Percentiles rank a stretch among this genome's conserved stretches.
Evolutionary conservation across 768 basidiomycete species (phyloP).

Genomic region (Trametes punicea): DNA sequence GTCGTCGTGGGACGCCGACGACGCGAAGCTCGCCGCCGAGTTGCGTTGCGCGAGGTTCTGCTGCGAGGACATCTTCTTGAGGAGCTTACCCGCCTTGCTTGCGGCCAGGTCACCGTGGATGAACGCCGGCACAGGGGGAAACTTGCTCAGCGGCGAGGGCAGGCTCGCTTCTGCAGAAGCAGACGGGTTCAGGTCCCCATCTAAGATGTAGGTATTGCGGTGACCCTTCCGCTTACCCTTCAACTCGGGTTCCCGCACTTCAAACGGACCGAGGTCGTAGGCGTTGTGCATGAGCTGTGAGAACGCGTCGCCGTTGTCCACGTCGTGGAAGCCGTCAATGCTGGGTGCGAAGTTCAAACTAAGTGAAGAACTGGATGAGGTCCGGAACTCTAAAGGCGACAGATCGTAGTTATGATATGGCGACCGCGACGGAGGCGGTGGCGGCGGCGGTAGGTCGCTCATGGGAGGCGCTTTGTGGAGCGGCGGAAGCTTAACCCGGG

Average conservation of each 20-base stretch:
- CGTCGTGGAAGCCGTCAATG: conserved; percentile 19
- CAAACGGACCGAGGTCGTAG: conserved; percentile 14
- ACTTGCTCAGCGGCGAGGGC: conserved; percentile 17
- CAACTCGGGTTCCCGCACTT: neutral
- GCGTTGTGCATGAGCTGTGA: conserved; percentile 23
- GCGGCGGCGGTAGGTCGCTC: conserved; percentile 25
- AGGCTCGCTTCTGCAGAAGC: neutral
- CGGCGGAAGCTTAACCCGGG: conserved; percentile 24
- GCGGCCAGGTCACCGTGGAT: conserved; percentile 8
- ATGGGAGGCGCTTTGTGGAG: conserved; percentile 25
- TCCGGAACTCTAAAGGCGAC: conserved; percentile 21
- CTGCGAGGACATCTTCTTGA: conserved; percentile 40
- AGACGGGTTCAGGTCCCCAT: conserved; percentile 16
- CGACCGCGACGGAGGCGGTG: conserved; percentile 11
- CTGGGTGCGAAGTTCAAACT: conserved; percentile 28
- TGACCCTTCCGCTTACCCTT: conserved; percentile 9
- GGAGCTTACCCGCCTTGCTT: conserved; percentile 11
- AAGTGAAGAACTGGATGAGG: conserved; percentile 25
- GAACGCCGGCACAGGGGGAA: conserved; percentile 14
- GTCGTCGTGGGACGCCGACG: conserved; percentile 27
- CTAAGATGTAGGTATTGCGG: conserved; percentile 12
- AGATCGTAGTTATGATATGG: conserved; percentile 19
- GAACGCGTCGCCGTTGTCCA: conserved; percentile 19
- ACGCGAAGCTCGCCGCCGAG: conserved; percentile 31
- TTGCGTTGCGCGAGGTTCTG: conserved; percentile 41